phyloP scores from a whole-genome alignment of 306 rosid genomes.

The Cicer chorassanicum region DNA sequence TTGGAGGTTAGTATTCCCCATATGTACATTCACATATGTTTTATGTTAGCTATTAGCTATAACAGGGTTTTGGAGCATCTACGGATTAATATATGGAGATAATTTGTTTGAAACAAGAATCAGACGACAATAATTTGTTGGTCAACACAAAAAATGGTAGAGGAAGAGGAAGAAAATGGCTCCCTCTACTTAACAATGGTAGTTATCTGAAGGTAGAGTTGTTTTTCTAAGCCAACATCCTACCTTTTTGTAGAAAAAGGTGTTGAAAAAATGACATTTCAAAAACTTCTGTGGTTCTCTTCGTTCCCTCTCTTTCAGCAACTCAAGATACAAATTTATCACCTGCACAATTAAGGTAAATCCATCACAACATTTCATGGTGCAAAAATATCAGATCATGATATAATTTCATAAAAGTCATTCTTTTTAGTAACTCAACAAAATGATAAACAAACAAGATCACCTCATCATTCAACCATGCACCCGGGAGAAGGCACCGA shows the following conservation, averaged over 20 bases:
- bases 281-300: conserved; percentile 78
- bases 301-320: conserved; percentile 95
- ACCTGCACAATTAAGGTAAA: conserved; percentile 63
- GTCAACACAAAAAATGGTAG: conserved; percentile 22
- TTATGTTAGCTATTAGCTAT: not conserved
- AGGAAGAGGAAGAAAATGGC: conserved; percentile 34
- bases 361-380: conserved; percentile 37
- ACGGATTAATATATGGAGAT: conserved; percentile 5
- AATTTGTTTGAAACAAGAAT: not conserved
- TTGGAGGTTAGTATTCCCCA: not conserved
- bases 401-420: conserved; percentile 6
- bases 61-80: not conserved
- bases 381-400: conserved; percentile 31
- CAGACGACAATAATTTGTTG: conserved; percentile 3
- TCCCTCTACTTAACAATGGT: conserved; percentile 10
- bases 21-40: not conserved
- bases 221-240: conserved; percentile 36
- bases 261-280: conserved; percentile 92
- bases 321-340: conserved; percentile 86
- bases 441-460: conserved; percentile 39
- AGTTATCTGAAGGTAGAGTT: not conserved
- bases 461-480: conserved; percentile 98
- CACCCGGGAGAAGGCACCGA: conserved; percentile 75
- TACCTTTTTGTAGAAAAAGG: conserved; percentile 96
- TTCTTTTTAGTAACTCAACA: conserved; percentile 29